These are phyloP conservation scores for Amaranthus tricolor DNA, from an alignment of 179 eudicot genomes.

Conservation along the genomic window DNA sequence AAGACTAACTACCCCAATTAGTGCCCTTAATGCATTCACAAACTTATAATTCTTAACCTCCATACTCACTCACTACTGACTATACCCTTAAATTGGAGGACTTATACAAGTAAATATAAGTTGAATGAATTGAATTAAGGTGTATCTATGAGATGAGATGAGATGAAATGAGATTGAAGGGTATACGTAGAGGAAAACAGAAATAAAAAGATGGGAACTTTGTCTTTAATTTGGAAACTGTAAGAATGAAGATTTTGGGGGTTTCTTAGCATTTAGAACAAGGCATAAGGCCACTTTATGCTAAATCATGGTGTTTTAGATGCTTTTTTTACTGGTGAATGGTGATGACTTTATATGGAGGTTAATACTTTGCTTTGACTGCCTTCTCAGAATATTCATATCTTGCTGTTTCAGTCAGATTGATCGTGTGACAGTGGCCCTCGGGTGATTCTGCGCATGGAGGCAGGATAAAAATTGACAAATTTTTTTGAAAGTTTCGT, in stretches of 20 bases:
- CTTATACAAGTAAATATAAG: neutral
- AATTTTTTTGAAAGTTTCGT: no score
- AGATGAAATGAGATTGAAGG: conserved; percentile 13
- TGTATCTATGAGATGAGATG: neutral
- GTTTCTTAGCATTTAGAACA: conserved; percentile 55
- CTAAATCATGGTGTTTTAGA: neutral
- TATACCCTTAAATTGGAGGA: conserved; percentile 18
- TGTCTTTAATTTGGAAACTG: conserved; percentile 25
- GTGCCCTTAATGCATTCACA: conserved; percentile 11
- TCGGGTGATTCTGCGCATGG: no score
- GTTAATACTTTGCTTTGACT: conserved; percentile 63
- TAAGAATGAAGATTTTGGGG: conserved; percentile 51
- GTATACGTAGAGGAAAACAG: conserved; percentile 48
- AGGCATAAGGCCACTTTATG: conserved; percentile 32
- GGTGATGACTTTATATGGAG: conserved; percentile 25
- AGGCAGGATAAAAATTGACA: no score
- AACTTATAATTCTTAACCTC: neutral
- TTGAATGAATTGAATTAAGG: neutral
- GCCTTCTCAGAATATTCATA: conserved; percentile 44
- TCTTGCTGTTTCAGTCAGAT: conserved; percentile 45
- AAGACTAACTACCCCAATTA: conserved; percentile 41
- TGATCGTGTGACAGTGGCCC: no score
- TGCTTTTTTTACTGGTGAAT: neutral
- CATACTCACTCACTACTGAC: no score
- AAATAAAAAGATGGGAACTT: conserved; percentile 16